Conservation (phyloP, 805 yeast genomes). For the Starmerella potacharoeniae region DNA sequence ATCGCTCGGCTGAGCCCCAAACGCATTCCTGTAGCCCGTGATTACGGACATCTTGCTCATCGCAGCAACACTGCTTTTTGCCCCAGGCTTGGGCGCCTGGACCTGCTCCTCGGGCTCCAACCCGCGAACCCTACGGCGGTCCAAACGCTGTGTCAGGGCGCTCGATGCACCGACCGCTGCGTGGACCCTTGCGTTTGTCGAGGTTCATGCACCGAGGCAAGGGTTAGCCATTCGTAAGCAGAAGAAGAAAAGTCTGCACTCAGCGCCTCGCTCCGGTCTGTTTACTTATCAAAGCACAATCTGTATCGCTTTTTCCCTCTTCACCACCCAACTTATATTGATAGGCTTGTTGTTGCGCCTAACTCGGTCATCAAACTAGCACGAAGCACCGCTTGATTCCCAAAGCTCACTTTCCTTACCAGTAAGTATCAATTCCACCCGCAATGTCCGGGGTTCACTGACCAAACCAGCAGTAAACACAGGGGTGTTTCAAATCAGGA, state of each 20-base stretch:
- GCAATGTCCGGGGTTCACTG: background rate
- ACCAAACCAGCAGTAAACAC: background rate
- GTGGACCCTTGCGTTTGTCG: background rate
- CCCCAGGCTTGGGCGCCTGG: too few species aligned
- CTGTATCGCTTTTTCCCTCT: background rate
- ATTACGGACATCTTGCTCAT: background rate
- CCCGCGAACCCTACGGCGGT: background rate
- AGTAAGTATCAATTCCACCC: slow-evolving; percentile 14
- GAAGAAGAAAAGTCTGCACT: slow-evolving; percentile 1
- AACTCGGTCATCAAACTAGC: slow-evolving; percentile 1
- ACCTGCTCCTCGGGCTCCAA: too few species aligned
- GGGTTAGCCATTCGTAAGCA: background rate
- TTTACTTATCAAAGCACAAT: slow-evolving; percentile 3
- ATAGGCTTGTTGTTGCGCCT: slow-evolving; percentile 1
- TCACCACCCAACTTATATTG: slow-evolving; percentile 2
- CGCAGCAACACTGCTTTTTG: background rate
- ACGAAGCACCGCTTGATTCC: slow-evolving; percentile 2
- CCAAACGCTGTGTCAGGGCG: background rate
- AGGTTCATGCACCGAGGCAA: background rate
- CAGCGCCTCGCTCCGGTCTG: slow-evolving; percentile 2
- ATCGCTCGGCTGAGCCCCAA: background rate
- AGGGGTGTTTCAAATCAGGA: background rate
- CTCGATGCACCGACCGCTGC: background rate
- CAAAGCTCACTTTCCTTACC: slow-evolving; percentile 12
- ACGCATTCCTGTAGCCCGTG: background rate